A percentile compares a stretch with the other conserved stretches of the same genome.
Conservation (phyloP, 805 yeast species). For the Phaffomyces antillensis region DNA sequence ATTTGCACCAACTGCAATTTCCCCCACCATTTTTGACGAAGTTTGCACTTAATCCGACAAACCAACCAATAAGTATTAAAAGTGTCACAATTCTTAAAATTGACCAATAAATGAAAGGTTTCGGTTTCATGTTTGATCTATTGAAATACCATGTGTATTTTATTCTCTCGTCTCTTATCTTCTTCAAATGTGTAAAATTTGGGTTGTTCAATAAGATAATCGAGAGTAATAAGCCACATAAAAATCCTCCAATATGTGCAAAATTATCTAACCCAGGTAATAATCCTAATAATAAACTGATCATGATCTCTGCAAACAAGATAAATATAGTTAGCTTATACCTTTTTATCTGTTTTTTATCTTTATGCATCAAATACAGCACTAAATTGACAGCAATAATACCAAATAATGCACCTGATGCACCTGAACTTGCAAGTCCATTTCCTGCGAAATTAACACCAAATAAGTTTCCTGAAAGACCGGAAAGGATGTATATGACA, state of each 20-base stretch:
- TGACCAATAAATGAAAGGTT: constrained; percentile 46
- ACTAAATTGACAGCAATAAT: constrained; percentile 55
- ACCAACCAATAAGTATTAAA: constrained; percentile 41
- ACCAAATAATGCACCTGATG: constrained; percentile 67
- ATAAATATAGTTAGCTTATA: constrained; percentile 40
- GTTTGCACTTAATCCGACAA: constrained; percentile 40
- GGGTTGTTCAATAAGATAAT: constrained; percentile 51
- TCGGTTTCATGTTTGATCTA: constrained; percentile 25
- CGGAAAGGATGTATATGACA: constrained; percentile 51
- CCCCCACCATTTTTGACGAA: constrained; percentile 43
- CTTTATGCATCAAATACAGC: constrained; percentile 43
- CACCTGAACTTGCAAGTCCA: constrained; percentile 64
- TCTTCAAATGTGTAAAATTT: constrained; percentile 26
- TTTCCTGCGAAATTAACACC: constrained; percentile 65
- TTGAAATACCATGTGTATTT: constrained; percentile 10
- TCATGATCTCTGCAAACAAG: constrained; percentile 49
- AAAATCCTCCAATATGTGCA: constrained; percentile 70
- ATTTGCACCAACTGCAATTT: constrained; percentile 66
- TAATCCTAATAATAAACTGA: constrained; percentile 56
- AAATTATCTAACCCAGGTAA: constrained; percentile 72
- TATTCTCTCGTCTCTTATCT: neutral
- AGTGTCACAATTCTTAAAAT: constrained; percentile 37
- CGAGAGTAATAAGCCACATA: constrained; percentile 48
- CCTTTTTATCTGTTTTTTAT: constrained; percentile 38
- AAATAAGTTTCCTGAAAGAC: constrained; percentile 58